A percentile compares a stretch with the other conserved stretches of the same genome.
Evolutionary conservation across 257 asterid genomes (phyloP).

Genomic region (Verbascum thapsus): DNA sequence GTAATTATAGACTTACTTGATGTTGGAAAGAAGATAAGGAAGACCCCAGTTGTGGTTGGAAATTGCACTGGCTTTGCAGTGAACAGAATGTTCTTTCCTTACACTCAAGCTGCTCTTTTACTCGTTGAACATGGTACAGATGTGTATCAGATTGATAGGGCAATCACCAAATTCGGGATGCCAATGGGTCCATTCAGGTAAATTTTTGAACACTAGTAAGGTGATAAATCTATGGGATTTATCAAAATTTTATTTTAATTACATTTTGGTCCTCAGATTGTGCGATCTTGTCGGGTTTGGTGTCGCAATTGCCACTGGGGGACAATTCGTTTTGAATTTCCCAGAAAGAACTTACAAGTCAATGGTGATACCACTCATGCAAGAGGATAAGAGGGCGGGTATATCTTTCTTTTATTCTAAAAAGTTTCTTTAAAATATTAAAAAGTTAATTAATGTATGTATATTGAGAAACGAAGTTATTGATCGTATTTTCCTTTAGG

Average conservation of each 20-base stretch:
- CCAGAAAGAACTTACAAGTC: constrained; percentile 89
- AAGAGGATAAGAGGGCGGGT: constrained; percentile 91
- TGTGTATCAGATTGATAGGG: constrained; percentile 73
- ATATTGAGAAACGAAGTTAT: not conserved
- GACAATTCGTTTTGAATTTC: constrained; percentile 69
- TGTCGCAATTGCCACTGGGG: constrained; percentile 85
- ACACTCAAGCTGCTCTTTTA: constrained; percentile 83
- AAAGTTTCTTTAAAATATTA: too few species aligned
- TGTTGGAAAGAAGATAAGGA: constrained; percentile 86
- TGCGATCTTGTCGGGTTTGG: constrained; percentile 93
- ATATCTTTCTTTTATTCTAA: constrained; percentile 10
- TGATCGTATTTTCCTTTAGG: constrained; percentile 44
- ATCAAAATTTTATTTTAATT: not conserved
- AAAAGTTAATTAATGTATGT: not conserved
- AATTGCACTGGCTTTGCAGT: constrained; percentile 98
- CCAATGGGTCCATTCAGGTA: constrained; percentile 99
- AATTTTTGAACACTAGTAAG: too few species aligned
- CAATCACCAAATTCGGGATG: constrained; percentile 87
- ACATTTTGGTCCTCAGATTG: constrained; percentile 47
- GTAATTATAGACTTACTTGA: constrained; percentile 78
- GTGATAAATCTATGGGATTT: too few species aligned
- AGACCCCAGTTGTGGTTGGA: constrained; percentile 95
- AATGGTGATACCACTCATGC: constrained; percentile 86
- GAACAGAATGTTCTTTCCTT: constrained; percentile 93
- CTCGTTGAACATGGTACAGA: constrained; percentile 91